Evolutionary conservation across 148 eudicot species (phyloP).

Genomic region (Cornus suecica): DNA sequence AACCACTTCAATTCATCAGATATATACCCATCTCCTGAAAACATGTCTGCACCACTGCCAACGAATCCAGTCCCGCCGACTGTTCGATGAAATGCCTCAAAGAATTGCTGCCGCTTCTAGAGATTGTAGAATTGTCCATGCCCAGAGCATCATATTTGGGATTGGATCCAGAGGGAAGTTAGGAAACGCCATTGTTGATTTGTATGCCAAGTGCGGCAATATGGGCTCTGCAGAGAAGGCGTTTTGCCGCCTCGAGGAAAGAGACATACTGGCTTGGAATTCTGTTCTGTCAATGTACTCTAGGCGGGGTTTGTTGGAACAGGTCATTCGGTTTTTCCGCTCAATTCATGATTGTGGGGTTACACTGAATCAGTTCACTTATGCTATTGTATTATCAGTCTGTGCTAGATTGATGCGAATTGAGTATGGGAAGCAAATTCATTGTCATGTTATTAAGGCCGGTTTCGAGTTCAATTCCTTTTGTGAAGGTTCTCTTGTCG

Average conservation of each 20-base stretch:
- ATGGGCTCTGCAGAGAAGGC: slow-evolving; percentile 43
- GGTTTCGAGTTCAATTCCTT: slow-evolving; percentile 54
- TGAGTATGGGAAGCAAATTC: slow-evolving; percentile 57
- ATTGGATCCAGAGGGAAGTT: slow-evolving; percentile 43
- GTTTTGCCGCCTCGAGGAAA: slow-evolving; percentile 45
- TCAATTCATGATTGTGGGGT: slow-evolving; percentile 45
- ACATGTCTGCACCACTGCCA: slow-evolving; percentile 55
- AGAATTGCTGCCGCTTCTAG: slow-evolving; percentile 34
- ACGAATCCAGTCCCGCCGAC: slow-evolving; percentile 46
- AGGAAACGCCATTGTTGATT: slow-evolving; percentile 70
- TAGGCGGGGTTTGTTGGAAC: slow-evolving; percentile 43
- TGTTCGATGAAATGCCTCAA: slow-evolving; percentile 74
- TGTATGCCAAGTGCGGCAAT: slow-evolving; percentile 81
- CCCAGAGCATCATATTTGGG: slow-evolving; percentile 50
- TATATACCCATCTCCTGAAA: slow-evolving; percentile 27
- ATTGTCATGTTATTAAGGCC: slow-evolving; percentile 49
- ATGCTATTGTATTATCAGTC: slow-evolving; percentile 63
- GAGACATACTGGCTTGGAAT: slow-evolving; percentile 71
- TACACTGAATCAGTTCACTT: slow-evolving; percentile 60
- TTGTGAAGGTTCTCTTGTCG: slow-evolving; percentile 76
- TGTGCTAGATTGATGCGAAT: slow-evolving; percentile 53
- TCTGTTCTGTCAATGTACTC: slow-evolving; percentile 66
- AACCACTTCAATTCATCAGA: background rate
- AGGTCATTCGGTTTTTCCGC: slow-evolving; percentile 39
- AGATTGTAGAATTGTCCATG: slow-evolving; percentile 40